Conservation (phyloP, 768 basidiomycete genomes). For the Naganishia onofrii region DNA sequence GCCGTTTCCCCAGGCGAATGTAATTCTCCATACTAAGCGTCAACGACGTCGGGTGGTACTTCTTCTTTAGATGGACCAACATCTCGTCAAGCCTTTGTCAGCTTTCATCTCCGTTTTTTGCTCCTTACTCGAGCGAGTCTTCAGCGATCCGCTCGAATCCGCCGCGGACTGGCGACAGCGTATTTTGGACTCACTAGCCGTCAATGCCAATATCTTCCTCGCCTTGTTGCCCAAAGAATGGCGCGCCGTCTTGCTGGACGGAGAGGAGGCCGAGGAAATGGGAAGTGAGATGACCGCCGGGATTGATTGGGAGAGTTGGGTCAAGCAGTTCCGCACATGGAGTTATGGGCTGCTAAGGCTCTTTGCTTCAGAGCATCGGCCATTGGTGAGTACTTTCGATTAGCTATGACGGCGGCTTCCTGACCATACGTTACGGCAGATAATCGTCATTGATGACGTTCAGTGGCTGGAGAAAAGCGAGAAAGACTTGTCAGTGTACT, state of each 20-base stretch:
- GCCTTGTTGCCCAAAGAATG: constrained; percentile 35
- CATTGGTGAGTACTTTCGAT: constrained; percentile 20
- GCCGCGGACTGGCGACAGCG: constrained; percentile 35
- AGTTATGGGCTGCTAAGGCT: constrained; percentile 32
- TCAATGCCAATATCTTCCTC: constrained; percentile 38
- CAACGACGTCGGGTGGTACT: too few relatives aligned
- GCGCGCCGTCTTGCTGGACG: constrained; percentile 30
- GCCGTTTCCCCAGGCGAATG: too few relatives aligned
- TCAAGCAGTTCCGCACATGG: constrained; percentile 29
- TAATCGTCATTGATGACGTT: constrained; percentile 41
- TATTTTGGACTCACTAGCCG: constrained; percentile 37
- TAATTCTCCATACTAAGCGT: too few relatives aligned
- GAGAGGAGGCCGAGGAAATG: background rate
- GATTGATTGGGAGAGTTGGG: constrained; percentile 28
- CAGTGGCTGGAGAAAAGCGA: constrained; percentile 40
- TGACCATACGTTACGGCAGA: background rate
- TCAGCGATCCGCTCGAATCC: constrained; percentile 46
- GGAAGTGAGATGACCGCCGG: constrained; percentile 2
- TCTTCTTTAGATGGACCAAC: constrained; percentile 59
- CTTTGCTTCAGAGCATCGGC: constrained; percentile 36
- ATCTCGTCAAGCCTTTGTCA: constrained; percentile 65
- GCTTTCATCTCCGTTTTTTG: constrained; percentile 44
- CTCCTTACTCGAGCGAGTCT: constrained; percentile 39
- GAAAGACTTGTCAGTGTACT: constrained; percentile 10
- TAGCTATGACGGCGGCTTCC: background rate